Conservation (phyloP, 2,329 filamentous ascomycete species). For the Fusarium setosum region DNA sequence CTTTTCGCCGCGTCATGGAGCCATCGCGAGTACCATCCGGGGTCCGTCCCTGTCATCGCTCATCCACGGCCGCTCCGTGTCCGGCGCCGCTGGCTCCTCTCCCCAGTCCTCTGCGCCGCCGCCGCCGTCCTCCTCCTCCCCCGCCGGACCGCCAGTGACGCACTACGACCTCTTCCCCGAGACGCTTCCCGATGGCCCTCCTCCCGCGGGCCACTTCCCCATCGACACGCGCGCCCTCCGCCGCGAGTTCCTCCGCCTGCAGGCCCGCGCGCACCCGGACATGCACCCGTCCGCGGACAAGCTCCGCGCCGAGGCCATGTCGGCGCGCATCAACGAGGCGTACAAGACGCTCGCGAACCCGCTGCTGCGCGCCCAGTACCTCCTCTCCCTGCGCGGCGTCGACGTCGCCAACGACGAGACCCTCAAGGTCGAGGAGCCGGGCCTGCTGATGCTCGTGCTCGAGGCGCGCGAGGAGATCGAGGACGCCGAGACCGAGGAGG, state of each 20-base stretch:
- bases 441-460: slow-evolving; percentile 81
- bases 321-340: slow-evolving; percentile 88
- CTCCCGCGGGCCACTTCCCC: slow-evolving; percentile 79
- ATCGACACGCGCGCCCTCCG: slow-evolving; percentile 78
- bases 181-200: slow-evolving; percentile 81
- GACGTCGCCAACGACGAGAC: slow-evolving; percentile 85
- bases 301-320: slow-evolving; percentile 78
- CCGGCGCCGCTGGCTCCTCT: slow-evolving; percentile 23
- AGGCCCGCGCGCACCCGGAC: slow-evolving; percentile 82
- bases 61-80: slow-evolving; percentile 20
- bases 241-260: slow-evolving; percentile 87
- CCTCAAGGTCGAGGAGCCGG: slow-evolving; percentile 73
- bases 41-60: not conserved
- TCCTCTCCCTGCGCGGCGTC: slow-evolving; percentile 78
- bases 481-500: slow-evolving; percentile 74
- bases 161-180: slow-evolving; percentile 91
- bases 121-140: slow-evolving; percentile 3
- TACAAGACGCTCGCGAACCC: slow-evolving; percentile 87
- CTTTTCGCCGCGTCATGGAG: slow-evolving; percentile 5
- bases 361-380: slow-evolving; percentile 86
- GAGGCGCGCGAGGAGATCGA: slow-evolving; percentile 83
- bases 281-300: slow-evolving; percentile 66
- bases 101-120: slow-evolving; percentile 17
- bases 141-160: slow-evolving; percentile 53
- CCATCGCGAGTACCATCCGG: slow-evolving; percentile 7